Conservation (phyloP, 441 rosid genomes). For the Isatis lusitanica region DNA sequence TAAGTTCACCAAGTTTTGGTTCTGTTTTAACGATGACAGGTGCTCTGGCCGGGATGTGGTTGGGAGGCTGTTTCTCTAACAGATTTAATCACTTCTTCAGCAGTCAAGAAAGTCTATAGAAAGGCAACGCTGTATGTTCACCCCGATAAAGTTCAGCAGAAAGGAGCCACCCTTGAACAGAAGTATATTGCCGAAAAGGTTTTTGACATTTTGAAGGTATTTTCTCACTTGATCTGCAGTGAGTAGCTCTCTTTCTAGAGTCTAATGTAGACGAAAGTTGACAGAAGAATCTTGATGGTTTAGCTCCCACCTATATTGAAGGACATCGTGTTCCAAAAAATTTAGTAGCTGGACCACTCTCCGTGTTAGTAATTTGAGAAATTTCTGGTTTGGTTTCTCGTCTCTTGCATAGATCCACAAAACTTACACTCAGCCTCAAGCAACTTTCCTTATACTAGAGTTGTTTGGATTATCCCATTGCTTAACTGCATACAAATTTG, state of each 20-base stretch:
- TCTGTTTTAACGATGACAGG: conserved; percentile 46
- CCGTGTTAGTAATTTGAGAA: neutral
- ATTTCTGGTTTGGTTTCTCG: neutral
- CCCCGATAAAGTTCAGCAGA: conserved; percentile 98
- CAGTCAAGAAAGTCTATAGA: conserved; percentile 85
- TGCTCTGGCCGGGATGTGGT: conserved; percentile 88
- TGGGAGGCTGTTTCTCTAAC: conserved; percentile 66
- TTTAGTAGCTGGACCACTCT: neutral
- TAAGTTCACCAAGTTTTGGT: neutral
- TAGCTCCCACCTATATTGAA: neutral
- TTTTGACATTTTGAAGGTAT: conserved; percentile 93
- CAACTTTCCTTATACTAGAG: neutral
- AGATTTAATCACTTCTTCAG: conserved; percentile 73
- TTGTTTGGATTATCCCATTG: neutral
- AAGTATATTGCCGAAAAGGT: conserved; percentile 94
- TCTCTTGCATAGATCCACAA: neutral
- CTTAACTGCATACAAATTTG: neutral
- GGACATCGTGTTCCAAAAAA: neutral
- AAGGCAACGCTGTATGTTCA: conserved; percentile 82
- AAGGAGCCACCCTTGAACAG: conserved; percentile 88
- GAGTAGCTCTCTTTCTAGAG: conserved; percentile 3
- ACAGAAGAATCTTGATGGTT: neutral
- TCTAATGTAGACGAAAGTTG: neutral
- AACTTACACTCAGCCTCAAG: neutral
- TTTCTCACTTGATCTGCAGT: conserved; percentile 4